A percentile compares a stretch with the other conserved stretches of the same genome.
phyloP scores from a whole-genome alignment of 768 basidiomycete species.

The Kwoniella heveanensis region DNA sequence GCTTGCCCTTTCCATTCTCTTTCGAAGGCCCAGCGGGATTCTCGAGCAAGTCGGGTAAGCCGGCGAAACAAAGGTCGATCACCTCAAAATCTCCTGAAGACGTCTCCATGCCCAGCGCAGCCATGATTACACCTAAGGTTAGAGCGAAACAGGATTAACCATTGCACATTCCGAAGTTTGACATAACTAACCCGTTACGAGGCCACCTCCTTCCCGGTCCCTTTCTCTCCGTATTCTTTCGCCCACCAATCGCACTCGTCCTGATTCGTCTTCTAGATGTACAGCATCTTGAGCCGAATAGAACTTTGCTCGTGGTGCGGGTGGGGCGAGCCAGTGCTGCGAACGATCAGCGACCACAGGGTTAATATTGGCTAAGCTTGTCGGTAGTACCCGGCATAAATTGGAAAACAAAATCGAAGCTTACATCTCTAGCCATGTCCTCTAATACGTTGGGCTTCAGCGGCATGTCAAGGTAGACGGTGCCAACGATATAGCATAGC shows the following conservation, averaged over 20 bases:
- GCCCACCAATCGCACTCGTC: slow-evolving; percentile 85
- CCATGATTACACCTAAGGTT: slow-evolving; percentile 84
- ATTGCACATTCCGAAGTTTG: too few relatives aligned
- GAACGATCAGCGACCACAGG: too few relatives aligned
- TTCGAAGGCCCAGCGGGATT: slow-evolving; percentile 34
- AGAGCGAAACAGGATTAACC: too few relatives aligned
- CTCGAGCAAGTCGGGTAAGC: slow-evolving; percentile 68
- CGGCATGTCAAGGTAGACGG: slow-evolving; percentile 98
- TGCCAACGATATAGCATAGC: slow-evolving; percentile 88
- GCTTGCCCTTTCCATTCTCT: slow-evolving; percentile 30
- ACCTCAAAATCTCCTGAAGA: slow-evolving; percentile 89
- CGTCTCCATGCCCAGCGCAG: slow-evolving; percentile 87
- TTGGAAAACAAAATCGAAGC: too few relatives aligned
- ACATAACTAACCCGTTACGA: slow-evolving; percentile 77
- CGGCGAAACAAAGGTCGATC: slow-evolving; percentile 81
- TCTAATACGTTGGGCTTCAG: slow-evolving; percentile 97
- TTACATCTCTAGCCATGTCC: slow-evolving; percentile 87
- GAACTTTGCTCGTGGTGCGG: slow-evolving; percentile 73
- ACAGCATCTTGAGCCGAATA: slow-evolving; percentile 74
- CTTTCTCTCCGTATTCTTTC: slow-evolving; percentile 63
- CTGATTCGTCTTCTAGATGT: slow-evolving; percentile 95
- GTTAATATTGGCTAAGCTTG: too few relatives aligned
- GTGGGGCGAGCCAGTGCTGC: slow-evolving; percentile 86
- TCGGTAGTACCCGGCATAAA: too few relatives aligned
- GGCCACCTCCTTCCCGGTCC: slow-evolving; percentile 53